Conservation (phyloP, 305 asterid species). For the Fraxinus floribunda region DNA sequence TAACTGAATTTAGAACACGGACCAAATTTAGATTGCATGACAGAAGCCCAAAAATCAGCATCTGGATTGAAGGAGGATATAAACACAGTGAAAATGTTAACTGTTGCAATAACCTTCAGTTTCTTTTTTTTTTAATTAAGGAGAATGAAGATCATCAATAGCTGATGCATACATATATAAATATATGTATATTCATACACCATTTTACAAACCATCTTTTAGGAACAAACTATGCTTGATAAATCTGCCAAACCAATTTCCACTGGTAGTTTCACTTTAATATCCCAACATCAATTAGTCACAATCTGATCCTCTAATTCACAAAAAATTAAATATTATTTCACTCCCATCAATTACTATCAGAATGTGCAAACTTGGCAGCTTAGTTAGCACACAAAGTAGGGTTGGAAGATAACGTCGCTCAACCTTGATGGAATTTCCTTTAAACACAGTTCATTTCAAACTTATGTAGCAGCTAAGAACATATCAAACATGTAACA, state of each 20-base stretch:
- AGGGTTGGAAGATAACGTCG: background rate
- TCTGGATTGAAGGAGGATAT: background rate
- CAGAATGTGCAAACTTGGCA: background rate
- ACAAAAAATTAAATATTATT: background rate
- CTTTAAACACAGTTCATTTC: background rate
- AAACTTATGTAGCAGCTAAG: background rate
- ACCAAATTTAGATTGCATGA: background rate
- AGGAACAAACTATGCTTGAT: background rate
- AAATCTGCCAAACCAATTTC: background rate
- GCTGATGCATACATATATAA: background rate
- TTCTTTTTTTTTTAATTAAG: background rate
- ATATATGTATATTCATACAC: background rate
- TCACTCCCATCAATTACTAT: background rate
- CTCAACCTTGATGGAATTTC: background rate
- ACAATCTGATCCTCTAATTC: background rate
- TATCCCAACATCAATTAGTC: background rate
- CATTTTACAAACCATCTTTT: background rate
- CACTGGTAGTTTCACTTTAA: background rate
- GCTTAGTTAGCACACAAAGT: background rate
- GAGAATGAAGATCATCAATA: background rate
- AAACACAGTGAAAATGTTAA: background rate
- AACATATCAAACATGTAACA: background rate
- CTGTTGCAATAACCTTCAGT: background rate
- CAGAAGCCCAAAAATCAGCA: background rate
- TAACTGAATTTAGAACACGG: background rate